Evolutionary conservation across 2,329 filamentous ascomycete species (phyloP).

Genomic region (Bipolaris cookei): DNA sequence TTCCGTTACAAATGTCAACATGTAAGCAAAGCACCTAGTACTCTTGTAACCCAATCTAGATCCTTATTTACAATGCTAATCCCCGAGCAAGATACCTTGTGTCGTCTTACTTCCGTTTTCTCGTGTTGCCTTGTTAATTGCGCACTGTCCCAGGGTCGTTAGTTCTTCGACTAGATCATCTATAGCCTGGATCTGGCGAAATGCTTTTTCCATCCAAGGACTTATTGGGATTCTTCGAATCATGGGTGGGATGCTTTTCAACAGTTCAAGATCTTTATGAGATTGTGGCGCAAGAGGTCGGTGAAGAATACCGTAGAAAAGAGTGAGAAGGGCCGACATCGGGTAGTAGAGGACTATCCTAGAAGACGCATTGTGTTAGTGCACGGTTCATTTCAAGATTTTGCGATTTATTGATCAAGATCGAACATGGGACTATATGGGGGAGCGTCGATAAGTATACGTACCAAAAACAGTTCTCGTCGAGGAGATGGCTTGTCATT

Average conservation of each 20-base stretch:
- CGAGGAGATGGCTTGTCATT: neutral
- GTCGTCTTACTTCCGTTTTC: neutral
- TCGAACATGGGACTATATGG: neutral
- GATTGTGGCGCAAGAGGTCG: neutral
- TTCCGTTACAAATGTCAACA: neutral
- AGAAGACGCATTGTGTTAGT: neutral
- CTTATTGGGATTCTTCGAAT: constrained; percentile 1
- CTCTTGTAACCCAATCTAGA: neutral
- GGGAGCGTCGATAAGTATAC: neutral
- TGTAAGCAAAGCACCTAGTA: neutral
- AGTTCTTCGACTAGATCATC: neutral
- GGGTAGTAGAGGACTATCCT: constrained; percentile 1
- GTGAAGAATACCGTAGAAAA: neutral
- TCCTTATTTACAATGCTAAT: neutral
- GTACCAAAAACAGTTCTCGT: neutral
- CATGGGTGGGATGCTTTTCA: neutral
- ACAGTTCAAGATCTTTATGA: neutral
- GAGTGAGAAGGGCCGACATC: neutral
- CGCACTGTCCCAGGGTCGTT: neutral
- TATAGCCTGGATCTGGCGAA: neutral
- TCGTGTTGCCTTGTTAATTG: neutral
- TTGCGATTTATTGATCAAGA: neutral
- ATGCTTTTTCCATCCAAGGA: neutral
- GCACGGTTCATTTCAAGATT: neutral
- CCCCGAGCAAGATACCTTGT: neutral